These are phyloP conservation scores for Nigrospora oryzae DNA, from an alignment of 2,329 filamentous ascomycete genomes.

Conservation along the genomic window DNA sequence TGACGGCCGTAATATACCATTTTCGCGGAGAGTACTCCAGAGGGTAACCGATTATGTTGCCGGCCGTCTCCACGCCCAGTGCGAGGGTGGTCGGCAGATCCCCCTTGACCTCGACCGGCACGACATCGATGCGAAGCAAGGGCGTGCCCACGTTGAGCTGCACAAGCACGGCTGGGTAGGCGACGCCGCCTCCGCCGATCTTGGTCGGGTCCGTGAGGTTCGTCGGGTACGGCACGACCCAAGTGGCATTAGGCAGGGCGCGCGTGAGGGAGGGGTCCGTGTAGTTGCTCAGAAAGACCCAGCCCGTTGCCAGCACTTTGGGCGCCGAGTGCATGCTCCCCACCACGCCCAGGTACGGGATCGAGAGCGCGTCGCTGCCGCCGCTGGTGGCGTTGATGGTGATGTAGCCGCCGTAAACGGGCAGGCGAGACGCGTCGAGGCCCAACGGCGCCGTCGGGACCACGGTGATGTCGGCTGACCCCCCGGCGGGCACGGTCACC, in stretches of 20 bases:
- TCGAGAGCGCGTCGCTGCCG: conserved; percentile 15
- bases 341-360: conserved; percentile 22
- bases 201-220: not conserved
- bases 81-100: conserved; percentile 3
- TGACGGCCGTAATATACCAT: not conserved
- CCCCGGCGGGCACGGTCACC: conserved; percentile 19
- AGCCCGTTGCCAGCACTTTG: conserved; percentile 5
- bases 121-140: conserved; percentile 2
- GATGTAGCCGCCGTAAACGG: conserved; percentile 40
- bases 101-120: not conserved
- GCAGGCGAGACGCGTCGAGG: conserved; percentile 29
- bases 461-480: conserved; percentile 28
- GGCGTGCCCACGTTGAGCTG: conserved; percentile 1
- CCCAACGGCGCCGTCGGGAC: conserved; percentile 31
- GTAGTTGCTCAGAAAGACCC: not conserved
- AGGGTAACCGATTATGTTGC: conserved; percentile 2
- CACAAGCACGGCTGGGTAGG: conserved; percentile 1
- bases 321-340: conserved; percentile 13
- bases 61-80: conserved; percentile 3
- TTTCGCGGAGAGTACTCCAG: conserved; percentile 1
- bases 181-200: not conserved
- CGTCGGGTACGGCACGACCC: conserved; percentile 8
- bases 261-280: conserved; percentile 2
- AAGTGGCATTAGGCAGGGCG: conserved; percentile 10
- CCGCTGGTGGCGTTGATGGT: conserved; percentile 34